Percentiles rank a stretch among this genome's conserved stretches.
These are phyloP conservation scores for Entomortierella lignicola DNA, from an alignment of 192 early-diverging fungal species.

Conservation along the genomic window DNA sequence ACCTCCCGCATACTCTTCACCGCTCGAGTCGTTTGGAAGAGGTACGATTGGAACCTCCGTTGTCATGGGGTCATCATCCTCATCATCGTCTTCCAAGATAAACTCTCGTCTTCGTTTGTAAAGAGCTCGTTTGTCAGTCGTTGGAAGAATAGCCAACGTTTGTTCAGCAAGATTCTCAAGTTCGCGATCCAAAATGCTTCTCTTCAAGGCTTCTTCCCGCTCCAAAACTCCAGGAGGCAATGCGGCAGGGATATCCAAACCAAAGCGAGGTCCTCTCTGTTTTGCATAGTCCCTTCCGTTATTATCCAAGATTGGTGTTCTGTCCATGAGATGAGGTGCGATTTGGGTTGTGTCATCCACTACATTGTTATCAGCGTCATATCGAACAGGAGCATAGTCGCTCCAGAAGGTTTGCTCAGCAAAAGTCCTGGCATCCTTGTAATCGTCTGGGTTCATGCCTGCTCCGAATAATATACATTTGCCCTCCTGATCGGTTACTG, in stretches of 20 bases:
- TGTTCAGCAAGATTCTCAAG: slow-evolving; percentile 59
- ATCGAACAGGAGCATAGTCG: slow-evolving; percentile 78
- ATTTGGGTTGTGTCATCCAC: slow-evolving; percentile 79
- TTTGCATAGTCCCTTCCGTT: slow-evolving; percentile 73
- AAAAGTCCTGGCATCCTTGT: slow-evolving; percentile 60
- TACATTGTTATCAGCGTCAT: slow-evolving; percentile 73
- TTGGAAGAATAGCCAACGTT: slow-evolving; percentile 32
- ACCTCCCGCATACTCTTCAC: slow-evolving; percentile 66
- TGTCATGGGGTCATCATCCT: slow-evolving; percentile 54
- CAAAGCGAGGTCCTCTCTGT: slow-evolving; percentile 68
- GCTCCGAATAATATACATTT: slow-evolving; percentile 78
- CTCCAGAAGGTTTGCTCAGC: slow-evolving; percentile 82
- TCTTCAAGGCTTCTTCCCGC: slow-evolving; percentile 62
- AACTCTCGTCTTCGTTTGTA: slow-evolving; percentile 40
- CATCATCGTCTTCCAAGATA: slow-evolving; percentile 51
- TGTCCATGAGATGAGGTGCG: slow-evolving; percentile 72
- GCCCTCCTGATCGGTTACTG: slow-evolving; percentile 76
- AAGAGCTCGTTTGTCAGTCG: slow-evolving; percentile 46
- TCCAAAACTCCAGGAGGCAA: slow-evolving; percentile 58
- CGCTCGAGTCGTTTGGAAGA: slow-evolving; percentile 70
- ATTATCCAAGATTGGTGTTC: slow-evolving; percentile 71
- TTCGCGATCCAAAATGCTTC: slow-evolving; percentile 59
- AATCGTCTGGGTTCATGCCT: slow-evolving; percentile 60
- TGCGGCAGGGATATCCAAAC: slow-evolving; percentile 64
- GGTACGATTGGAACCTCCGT: slow-evolving; percentile 60